phyloP scores from a whole-genome alignment of 495 filamentous ascomycete species.

The Recurvomyces mirabilis region DNA sequence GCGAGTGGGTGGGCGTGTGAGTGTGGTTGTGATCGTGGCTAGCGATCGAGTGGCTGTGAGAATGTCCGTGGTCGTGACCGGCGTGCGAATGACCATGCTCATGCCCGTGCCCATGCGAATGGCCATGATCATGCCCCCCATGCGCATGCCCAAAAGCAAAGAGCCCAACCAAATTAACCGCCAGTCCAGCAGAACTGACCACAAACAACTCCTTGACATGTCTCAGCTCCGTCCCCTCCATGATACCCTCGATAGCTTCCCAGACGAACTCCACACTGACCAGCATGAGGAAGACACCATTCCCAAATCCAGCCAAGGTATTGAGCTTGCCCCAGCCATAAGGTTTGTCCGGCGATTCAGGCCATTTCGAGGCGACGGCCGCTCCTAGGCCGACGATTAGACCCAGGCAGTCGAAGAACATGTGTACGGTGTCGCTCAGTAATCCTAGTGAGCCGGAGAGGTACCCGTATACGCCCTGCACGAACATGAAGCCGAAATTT shows the following conservation, averaged over 20 bases:
- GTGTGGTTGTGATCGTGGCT: slow-evolving; percentile 27
- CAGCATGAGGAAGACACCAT: slow-evolving; percentile 91
- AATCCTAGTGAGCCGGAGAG: slow-evolving; percentile 84
- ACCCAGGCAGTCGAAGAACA: slow-evolving; percentile 98
- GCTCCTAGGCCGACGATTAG: slow-evolving; percentile 84
- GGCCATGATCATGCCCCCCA: slow-evolving; percentile 43
- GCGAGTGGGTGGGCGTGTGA: slow-evolving; percentile 19
- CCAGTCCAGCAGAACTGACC: slow-evolving; percentile 71
- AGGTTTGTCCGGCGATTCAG: slow-evolving; percentile 72
- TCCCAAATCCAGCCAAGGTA: slow-evolving; percentile 89
- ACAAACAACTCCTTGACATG: slow-evolving; percentile 76
- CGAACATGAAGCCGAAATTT: slow-evolving; percentile 89
- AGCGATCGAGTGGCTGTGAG: slow-evolving; percentile 30
- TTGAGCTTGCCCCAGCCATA: slow-evolving; percentile 97
- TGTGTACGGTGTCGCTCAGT: slow-evolving; percentile 95
- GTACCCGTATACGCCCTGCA: slow-evolving; percentile 90
- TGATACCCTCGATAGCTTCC: slow-evolving; percentile 79
- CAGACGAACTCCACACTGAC: slow-evolving; percentile 96
- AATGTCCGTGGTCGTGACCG: slow-evolving; percentile 27
- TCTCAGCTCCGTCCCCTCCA: slow-evolving; percentile 69
- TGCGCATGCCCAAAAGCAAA: slow-evolving; percentile 68
- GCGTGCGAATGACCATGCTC: slow-evolving; percentile 17
- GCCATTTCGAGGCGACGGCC: slow-evolving; percentile 97
- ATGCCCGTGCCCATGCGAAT: slow-evolving; percentile 38
- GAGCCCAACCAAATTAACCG: slow-evolving; percentile 87